Conservation (phyloP, 139 green algal species). For the Coelastrella sp. region DNA sequence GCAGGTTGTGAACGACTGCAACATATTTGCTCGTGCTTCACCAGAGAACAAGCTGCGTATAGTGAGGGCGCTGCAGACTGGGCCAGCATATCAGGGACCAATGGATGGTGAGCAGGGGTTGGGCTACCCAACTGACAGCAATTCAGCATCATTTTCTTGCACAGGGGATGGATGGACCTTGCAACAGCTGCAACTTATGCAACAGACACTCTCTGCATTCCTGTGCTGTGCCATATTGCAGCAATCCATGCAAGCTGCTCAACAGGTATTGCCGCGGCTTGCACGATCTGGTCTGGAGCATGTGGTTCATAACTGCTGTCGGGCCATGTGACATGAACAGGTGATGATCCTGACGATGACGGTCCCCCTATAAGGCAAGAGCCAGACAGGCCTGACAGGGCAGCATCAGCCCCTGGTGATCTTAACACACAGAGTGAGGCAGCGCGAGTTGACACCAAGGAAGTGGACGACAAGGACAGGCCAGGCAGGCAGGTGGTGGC, state of each 20-base stretch:
- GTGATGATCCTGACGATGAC: slow-evolving; percentile 36
- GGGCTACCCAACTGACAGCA: too few relatives aligned
- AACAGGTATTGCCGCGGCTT: background rate
- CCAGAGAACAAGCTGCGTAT: slow-evolving; percentile 79
- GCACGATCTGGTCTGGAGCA: background rate
- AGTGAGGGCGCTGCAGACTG: slow-evolving; percentile 51
- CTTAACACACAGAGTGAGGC: background rate
- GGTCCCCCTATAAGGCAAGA: background rate
- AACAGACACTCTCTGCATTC: too few relatives aligned
- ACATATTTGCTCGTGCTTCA: slow-evolving; percentile 73
- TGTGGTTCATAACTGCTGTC: background rate
- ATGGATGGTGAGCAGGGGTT: slow-evolving; percentile 23
- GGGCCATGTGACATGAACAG: background rate
- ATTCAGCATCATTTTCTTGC: too few relatives aligned
- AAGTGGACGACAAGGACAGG: background rate
- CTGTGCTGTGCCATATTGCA: too few relatives aligned
- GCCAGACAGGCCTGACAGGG: background rate
- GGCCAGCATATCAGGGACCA: background rate
- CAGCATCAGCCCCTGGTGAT: background rate
- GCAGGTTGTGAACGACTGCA: slow-evolving; percentile 54
- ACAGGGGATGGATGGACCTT: too few relatives aligned
- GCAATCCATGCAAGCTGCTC: background rate
- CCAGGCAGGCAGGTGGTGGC: slow-evolving; percentile 78
- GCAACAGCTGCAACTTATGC: too few relatives aligned
- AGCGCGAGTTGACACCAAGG: background rate